Evolutionary conservation across 2,329 filamentous ascomycete genomes (phyloP), one percentile per base, ranked within the genome.

Genomic region (Talaromyces sp.): DNA sequence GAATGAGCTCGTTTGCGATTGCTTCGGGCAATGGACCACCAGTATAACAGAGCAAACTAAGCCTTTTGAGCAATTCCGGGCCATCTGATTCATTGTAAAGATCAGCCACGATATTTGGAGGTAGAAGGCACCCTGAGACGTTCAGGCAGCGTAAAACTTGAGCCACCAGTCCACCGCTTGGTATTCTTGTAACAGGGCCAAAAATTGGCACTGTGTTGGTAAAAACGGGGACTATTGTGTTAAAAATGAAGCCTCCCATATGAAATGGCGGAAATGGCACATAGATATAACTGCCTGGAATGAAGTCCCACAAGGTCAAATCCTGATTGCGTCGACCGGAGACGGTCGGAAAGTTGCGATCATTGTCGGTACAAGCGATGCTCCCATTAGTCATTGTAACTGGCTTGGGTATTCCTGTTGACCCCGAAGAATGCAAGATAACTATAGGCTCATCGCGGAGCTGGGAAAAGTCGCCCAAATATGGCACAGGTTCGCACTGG

Each of bases 331-430:
- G 63, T 9, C 58, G 33, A 5, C 63, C 63, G 10, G 63, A n/a
- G 19, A 49, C 19, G 1, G 13, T 37, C n/a, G 59, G 47, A n/a
- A 54, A 43, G 25, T 47, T 61, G 58, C 39, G 49, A 41, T 57
- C 59, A 33, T 66, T 62, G 52, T 62, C 58, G 4, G 39, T 35
- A 31, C 41, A 19, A 27, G 59, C 37, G 17, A 66, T 17, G 39
- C 11, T 50, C 7, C 50, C 49, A n/a, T 66, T 19, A 7, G 58
- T 62, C 37, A 58, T 25, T 17, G 22, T 31, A 3, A 66, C 31
- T 8, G 59, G 59, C 17, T 66, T 66, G 3, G 64, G 64, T 8
- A 52, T 27, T 19, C 64, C 64, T 33, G 64, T 66, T 7, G 59
- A 63, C 15, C 61, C 61, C 4, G 61, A 63, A 17, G 61, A 63